Evolutionary conservation across 2,329 filamentous ascomycete genomes (phyloP), one percentile per base, ranked within the genome.

Genomic region (Thelonectria olida): DNA sequence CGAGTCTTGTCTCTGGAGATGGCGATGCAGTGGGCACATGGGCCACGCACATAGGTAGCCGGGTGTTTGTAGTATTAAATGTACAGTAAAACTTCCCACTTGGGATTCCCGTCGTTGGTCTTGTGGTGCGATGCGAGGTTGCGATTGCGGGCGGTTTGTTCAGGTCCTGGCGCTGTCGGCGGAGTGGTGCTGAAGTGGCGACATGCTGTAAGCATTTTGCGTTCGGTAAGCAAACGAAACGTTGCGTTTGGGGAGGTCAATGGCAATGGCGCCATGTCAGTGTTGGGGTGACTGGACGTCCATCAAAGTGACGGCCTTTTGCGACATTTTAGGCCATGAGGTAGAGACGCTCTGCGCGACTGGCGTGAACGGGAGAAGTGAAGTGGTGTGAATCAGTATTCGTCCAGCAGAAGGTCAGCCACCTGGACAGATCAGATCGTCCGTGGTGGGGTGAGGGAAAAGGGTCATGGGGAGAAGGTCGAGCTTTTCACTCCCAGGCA

Each of bases 41-140:
- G 39, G 23, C 28, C 45, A 49, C 41, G 48, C 47, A 28, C 54
- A 55, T 38, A 52, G 47, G 42, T 31, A 58, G 59, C 31, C 31
- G 13, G 12, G 7, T 41, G 41, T 27, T 13, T 62, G 65, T 67
- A 63, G 62, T 49, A 62, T 36, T 62, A 67, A 65, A 62, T 69
- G 66, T 70, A 70, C 61, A 58, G 58, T 64, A 69, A 62, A 50
- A 41, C 22, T 50, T 52, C 42, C 25, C 20, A 58, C 10, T 10
- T 15, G 12, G 34, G 47, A 34, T 20, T 41, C 8, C 5, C 20
- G n/a, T n/a, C n/a, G n/a, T n/a, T n/a, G n/a, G 25, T 31, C 22
- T 34, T 17, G 19, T 28, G 19, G 9, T 31, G 39, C 28, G 31
- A 23, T 36, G 54, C 47, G 34, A 48, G 4, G n/a, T 50, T 31